Conservation (phyloP, 176 grass and related monocot genomes). For the Phyllostachys edulis region DNA sequence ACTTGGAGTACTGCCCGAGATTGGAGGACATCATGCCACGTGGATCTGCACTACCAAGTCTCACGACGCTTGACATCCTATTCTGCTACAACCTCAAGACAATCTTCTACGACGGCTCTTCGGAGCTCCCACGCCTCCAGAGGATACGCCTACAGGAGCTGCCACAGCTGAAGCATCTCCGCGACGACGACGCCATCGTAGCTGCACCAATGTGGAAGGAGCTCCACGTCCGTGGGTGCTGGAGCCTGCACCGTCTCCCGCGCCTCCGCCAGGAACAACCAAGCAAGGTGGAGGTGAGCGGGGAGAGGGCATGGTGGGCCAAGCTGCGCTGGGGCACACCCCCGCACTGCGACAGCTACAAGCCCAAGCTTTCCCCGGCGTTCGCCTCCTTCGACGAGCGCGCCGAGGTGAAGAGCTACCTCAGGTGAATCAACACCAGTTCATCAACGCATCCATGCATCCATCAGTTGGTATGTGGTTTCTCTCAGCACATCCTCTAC, state of each 20-base stretch:
- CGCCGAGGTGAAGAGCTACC: background rate
- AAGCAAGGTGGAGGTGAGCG: background rate
- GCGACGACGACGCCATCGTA: background rate
- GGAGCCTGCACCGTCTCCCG: slow-evolving; percentile 5
- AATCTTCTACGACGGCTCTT: background rate
- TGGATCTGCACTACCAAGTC: rapidly evolving
- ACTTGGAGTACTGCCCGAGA: slow-evolving; percentile 31
- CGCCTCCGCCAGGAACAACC: background rate
- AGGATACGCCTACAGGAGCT: slow-evolving; percentile 12
- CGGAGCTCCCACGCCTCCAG: background rate
- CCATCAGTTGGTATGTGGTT: no score
- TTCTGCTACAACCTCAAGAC: slow-evolving; percentile 32
- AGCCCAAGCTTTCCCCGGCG: background rate
- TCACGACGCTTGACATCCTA: background rate
- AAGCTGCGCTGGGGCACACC: background rate
- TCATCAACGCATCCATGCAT: no score
- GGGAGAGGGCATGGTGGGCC: slow-evolving; percentile 2
- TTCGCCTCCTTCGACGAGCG: background rate
- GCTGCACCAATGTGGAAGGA: background rate
- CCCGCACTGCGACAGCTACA: background rate
- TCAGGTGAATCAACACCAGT: background rate
- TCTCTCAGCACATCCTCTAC: background rate
- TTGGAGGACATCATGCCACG: background rate
- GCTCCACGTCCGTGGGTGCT: slow-evolving; percentile 2
- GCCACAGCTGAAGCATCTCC: background rate